Percentiles rank a stretch among this genome's conserved stretches.
Conservation (phyloP, 805 yeast species). For the Kregervanrija pseudodelftensis region DNA sequence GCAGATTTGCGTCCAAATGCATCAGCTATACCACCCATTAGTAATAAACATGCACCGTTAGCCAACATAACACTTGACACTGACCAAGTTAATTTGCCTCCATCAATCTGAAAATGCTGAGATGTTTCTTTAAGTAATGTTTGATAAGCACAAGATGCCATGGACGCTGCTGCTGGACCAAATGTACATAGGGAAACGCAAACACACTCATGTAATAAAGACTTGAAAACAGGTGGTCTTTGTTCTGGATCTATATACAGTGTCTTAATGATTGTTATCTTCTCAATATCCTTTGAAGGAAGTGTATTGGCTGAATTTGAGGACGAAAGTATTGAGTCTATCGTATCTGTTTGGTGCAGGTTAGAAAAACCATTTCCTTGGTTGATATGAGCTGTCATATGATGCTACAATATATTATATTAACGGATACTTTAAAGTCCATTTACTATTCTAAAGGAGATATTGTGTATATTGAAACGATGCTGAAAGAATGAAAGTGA, state of each 20-base stretch:
- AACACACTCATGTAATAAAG: slow-evolving; percentile 26
- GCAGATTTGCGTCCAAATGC: slow-evolving; percentile 38
- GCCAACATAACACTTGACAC: slow-evolving; percentile 34
- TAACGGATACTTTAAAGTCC: no score
- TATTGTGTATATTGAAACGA: no score
- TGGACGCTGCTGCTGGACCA: slow-evolving; percentile 36
- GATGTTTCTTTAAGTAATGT: slow-evolving; percentile 31
- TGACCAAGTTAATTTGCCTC: slow-evolving; percentile 39
- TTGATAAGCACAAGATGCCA: slow-evolving; percentile 31
- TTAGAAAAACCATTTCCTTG: no score
- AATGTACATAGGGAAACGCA: slow-evolving; percentile 29
- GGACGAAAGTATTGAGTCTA: background rate
- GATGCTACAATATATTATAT: no score
- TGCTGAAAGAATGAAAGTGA: no score
- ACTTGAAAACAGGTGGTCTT: slow-evolving; percentile 31
- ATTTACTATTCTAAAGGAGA: no score
- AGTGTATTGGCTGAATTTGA: background rate
- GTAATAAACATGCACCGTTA: slow-evolving; percentile 34
- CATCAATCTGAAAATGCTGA: slow-evolving; percentile 28
- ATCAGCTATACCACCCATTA: slow-evolving; percentile 43
- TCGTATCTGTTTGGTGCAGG: background rate
- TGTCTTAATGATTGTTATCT: background rate
- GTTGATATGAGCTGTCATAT: no score
- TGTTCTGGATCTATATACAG: slow-evolving; percentile 20
- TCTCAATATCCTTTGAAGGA: no score